A percentile compares a stretch with the other conserved stretches of the same genome.
Conservation (phyloP, 2,329 filamentous ascomycete species). For the Verticillium tricorpus region DNA sequence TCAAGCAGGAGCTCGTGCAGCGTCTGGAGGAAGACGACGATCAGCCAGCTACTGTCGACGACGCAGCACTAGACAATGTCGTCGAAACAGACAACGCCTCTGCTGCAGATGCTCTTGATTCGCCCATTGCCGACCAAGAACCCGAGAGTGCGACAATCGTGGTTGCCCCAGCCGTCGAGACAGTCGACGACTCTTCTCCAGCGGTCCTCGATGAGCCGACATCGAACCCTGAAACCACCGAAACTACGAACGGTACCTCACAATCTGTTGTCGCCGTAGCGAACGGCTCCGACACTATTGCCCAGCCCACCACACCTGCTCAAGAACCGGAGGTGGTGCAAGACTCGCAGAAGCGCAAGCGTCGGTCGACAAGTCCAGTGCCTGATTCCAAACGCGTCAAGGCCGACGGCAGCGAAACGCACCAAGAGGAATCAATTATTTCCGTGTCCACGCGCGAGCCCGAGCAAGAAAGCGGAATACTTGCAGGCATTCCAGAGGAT, state of each 20-base stretch:
- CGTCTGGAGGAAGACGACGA: conserved; percentile 46
- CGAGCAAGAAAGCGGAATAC: background rate
- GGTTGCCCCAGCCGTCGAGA: background rate
- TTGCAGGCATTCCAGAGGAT: background rate
- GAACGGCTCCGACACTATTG: background rate
- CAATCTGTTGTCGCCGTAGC: background rate
- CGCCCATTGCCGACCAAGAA: background rate
- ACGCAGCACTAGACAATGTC: background rate
- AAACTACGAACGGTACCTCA: conserved; percentile 7
- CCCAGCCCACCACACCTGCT: conserved; percentile 8
- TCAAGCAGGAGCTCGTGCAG: conserved; percentile 68
- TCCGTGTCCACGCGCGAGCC: background rate
- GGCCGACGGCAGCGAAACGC: conserved; percentile 15
- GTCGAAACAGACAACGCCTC: background rate
- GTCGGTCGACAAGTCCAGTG: conserved; percentile 58
- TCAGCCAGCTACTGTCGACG: background rate
- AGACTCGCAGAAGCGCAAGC: conserved; percentile 62
- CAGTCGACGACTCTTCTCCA: background rate
- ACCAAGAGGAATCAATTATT: background rate
- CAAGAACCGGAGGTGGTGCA: conserved; percentile 24
- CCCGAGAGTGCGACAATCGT: background rate
- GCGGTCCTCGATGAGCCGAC: background rate
- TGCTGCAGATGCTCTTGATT: conserved; percentile 1
- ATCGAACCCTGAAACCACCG: background rate
- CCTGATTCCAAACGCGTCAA: conserved; percentile 53